phyloP scores from a whole-genome alignment of 169 alveolate genomes.

The Eimeria necatrix region DNA sequence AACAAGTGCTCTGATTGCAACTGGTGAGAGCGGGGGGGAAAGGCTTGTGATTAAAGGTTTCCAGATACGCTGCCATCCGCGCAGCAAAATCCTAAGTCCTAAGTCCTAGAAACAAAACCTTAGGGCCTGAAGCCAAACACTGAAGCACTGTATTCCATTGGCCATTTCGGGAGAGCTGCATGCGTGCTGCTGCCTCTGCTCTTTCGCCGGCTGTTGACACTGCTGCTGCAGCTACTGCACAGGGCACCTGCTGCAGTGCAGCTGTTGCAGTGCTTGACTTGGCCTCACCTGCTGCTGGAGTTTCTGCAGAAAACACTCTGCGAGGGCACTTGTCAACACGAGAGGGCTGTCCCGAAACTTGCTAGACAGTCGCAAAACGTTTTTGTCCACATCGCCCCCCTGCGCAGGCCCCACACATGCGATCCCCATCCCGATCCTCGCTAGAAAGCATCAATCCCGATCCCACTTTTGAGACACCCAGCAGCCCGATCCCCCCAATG shows the following conservation, averaged over 20 bases:
- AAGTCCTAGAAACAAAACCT: background rate
- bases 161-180: too few relatives aligned
- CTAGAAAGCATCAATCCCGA: background rate
- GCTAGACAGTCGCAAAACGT: conserved; percentile 79
- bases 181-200: too few relatives aligned
- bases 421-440: background rate
- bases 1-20: too few relatives aligned
- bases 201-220: too few relatives aligned
- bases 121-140: background rate
- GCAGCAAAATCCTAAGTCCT: background rate
- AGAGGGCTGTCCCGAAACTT: conserved; percentile 80
- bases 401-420: background rate
- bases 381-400: conserved; percentile 85
- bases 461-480: background rate
- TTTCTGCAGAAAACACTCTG: conserved; percentile 85
- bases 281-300: conserved; percentile 82
- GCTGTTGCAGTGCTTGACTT: background rate
- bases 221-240: too few relatives aligned
- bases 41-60: too few relatives aligned
- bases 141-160: background rate
- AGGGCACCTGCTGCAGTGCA: background rate
- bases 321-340: conserved; percentile 85
- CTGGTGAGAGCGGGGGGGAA: too few relatives aligned
- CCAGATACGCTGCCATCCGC: too few relatives aligned
- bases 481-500: background rate